Base-by-base conservation (phyloP, 2,329 filamentous ascomycete genomes). In the Scortechinia acanthostroma region DNA sequence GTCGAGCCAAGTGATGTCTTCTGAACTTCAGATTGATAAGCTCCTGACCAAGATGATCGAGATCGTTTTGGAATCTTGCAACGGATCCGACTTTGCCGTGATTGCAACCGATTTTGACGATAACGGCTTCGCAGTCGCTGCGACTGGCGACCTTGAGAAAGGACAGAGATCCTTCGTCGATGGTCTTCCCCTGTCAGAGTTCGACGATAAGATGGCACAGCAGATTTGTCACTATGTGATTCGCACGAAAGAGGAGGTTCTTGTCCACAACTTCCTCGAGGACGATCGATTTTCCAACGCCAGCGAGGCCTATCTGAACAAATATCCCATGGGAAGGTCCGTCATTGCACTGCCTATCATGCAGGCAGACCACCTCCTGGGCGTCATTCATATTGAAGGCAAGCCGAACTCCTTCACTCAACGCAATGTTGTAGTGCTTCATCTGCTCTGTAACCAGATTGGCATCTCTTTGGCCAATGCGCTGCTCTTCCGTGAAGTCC, bases 261-360 rank as follows among this genome's bases (percentile, higher is more conserved):
- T 83, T 43, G 66, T 82, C 13, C 76, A 78, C 45, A 82, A 82
- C 49, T 64, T 83, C 2, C 64, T 82, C 2, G 76, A 83, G 37
- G 80, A 84, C 51, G 80, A 83, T 50, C 70, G 80, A 3, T 84
- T 84, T 51, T 75, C 75, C 17, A 81, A 79, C 46, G 75, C 81
- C 6, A 72, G 69, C 4, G 70, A 76, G 15, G 62, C 70, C 0
- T 83, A 80, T 54, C 62, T 77, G 15, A 63, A 69, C 42, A 63
- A 69, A 40, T 73, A 78, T 50, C 77, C 77, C 0, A 65, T 73
- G 3, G 76, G 78, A 19, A 72, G 73, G 47, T 77, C 77, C 16
- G 73, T 83, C 23, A 81, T 83, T 47, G 75, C 76, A 14, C 62
- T 83, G 43, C 80, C 80, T 0, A 81, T 84, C 40, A 57, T 82